Evolutionary conservation across 148 eudicot genomes (phyloP).

Genomic region (Simmondsia chinensis): DNA sequence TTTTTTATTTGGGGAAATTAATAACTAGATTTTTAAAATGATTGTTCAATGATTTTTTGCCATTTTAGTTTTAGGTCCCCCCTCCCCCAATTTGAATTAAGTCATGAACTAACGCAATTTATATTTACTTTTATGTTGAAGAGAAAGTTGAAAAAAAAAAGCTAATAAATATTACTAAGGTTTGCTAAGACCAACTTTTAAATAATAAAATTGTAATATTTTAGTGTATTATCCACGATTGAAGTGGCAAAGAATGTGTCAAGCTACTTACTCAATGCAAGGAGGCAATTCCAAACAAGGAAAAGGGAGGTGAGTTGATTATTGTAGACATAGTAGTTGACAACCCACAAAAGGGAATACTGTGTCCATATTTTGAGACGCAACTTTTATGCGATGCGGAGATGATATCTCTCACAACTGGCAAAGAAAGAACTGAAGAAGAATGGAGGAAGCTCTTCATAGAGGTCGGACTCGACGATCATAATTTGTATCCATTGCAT

Average conservation of each 20-base stretch:
- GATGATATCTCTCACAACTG: conserved; percentile 2
- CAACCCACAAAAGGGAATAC: neutral
- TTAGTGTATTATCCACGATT: conserved; percentile 5
- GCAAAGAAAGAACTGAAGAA: conserved; percentile 5
- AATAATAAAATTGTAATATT: too few species aligned
- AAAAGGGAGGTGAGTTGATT: conserved; percentile 8
- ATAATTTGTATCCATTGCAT: neutral
- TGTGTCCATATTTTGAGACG: neutral
- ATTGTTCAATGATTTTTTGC: too few species aligned
- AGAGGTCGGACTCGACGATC: neutral
- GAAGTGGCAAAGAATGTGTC: conserved; percentile 4
- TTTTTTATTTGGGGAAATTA: too few species aligned
- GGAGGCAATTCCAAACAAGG: conserved; percentile 4
- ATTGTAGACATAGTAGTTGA: conserved; percentile 7
- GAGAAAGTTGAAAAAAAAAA: too few species aligned
- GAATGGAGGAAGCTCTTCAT: conserved; percentile 10
- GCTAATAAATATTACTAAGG: too few species aligned
- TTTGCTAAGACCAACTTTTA: too few species aligned
- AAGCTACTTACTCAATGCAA: conserved; percentile 1
- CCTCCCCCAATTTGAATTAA: too few species aligned
- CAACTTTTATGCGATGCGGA: conserved; percentile 1
- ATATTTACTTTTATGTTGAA: too few species aligned
- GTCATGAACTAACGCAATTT: too few species aligned
- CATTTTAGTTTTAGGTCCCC: too few species aligned
- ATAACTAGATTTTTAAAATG: too few species aligned